Conservation (phyloP, 192 early-diverging fungal species). For the Ambispora gerdemannii region DNA sequence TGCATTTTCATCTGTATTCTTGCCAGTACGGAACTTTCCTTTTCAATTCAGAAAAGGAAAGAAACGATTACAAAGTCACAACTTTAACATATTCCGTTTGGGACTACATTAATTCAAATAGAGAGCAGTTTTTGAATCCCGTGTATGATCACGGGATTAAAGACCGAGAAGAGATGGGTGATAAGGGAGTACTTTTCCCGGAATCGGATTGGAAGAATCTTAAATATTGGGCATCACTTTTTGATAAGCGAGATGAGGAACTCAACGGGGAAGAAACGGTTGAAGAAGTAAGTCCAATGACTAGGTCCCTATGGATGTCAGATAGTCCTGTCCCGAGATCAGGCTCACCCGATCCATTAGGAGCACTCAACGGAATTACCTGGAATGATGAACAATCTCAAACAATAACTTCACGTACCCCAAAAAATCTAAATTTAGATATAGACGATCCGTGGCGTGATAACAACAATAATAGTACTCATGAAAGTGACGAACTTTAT, state of each 20-base stretch:
- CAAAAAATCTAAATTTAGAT: background rate
- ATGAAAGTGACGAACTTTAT: background rate
- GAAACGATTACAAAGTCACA: conserved; percentile 44
- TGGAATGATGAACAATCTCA: background rate
- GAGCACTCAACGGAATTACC: background rate
- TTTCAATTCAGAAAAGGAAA: conserved; percentile 85
- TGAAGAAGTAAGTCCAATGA: background rate
- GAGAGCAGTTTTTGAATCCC: conserved; percentile 56
- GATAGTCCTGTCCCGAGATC: background rate
- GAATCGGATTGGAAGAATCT: conserved; percentile 48
- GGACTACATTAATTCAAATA: conserved; percentile 68
- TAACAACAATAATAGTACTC: background rate
- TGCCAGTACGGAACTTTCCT: conserved; percentile 95
- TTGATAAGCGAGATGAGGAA: conserved; percentile 57
- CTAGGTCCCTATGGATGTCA: background rate
- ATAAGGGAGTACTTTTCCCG: conserved; percentile 65
- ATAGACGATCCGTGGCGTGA: conserved; percentile 28
- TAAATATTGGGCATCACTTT: conserved; percentile 74
- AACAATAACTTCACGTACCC: background rate
- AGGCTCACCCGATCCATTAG: background rate
- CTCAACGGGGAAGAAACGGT: conserved; percentile 37
- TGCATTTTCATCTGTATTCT: conserved; percentile 84
- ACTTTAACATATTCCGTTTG: conserved; percentile 67
- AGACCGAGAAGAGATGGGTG: conserved; percentile 43
- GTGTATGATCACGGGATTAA: conserved; percentile 53